Evolutionary conservation across 257 asterid genomes (phyloP).

Genomic region (Jasminum sambac): DNA sequence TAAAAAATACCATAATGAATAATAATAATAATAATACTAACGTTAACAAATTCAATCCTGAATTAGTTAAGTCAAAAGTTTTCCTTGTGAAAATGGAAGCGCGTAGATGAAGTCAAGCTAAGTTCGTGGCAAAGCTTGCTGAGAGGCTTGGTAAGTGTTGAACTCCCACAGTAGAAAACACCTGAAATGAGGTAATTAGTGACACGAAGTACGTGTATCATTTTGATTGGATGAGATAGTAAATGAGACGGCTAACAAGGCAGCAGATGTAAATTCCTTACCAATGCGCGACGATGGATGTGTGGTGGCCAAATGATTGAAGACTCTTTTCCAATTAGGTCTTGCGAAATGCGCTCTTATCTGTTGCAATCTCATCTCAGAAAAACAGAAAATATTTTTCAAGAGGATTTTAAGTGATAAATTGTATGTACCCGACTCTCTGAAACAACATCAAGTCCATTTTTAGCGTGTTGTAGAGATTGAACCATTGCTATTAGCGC

Average conservation of each 20-base stretch:
- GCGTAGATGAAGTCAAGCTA: conserved; percentile 63
- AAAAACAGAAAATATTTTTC: neutral
- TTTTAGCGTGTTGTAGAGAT: conserved; percentile 88
- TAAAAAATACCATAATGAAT: no score
- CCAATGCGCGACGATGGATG: conserved; percentile 76
- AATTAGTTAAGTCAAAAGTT: conserved; percentile 48
- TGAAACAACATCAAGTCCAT: conserved; percentile 87
- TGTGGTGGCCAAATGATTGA: conserved; percentile 46
- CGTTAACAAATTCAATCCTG: no score
- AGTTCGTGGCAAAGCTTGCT: conserved; percentile 63
- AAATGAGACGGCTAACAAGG: neutral
- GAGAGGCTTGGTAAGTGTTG: conserved; percentile 55
- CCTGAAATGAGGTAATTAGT: conserved; percentile 44
- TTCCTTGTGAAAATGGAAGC: conserved; percentile 93
- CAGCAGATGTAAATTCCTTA: conserved; percentile 23
- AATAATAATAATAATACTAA: no score
- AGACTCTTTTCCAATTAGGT: conserved; percentile 91
- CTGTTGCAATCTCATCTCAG: conserved; percentile 32
- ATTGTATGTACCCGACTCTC: conserved; percentile 58
- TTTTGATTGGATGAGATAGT: neutral
- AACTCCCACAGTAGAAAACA: conserved; percentile 90
- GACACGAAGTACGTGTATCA: neutral
- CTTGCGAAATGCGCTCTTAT: conserved; percentile 89
- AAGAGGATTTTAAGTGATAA: neutral
- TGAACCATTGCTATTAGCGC: conserved; percentile 94